phyloP scores from a whole-genome alignment of 176 grass and related monocot genomes.

The Eleusine coracana region DNA sequence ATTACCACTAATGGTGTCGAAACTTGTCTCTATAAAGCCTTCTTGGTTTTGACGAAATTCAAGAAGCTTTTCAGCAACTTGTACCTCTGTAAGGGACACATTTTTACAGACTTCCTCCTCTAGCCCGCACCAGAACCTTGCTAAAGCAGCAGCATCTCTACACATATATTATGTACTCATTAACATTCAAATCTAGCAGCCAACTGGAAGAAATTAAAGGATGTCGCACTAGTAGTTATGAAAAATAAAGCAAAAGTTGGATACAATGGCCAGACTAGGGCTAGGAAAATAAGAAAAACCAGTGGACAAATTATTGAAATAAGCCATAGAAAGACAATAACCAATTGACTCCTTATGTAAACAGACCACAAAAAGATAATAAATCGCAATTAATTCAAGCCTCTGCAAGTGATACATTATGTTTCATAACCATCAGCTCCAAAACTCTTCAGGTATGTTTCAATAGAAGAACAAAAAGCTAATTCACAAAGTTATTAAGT shows the following conservation, averaged over 20 bases:
- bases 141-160: constrained; percentile 96
- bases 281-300: not conserved
- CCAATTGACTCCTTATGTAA: not conserved
- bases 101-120: constrained; percentile 67
- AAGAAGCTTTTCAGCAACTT: constrained; percentile 84
- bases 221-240: not conserved
- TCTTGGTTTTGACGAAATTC: constrained; percentile 90
- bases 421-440: not conserved
- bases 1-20: constrained; percentile 98
- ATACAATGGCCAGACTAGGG: not conserved
- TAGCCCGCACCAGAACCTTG: constrained; percentile 95
- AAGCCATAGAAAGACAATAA: not conserved
- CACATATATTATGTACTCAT: constrained; percentile 35
- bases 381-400: not conserved
- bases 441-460: not conserved
- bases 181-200: constrained; percentile 12
- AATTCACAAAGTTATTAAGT: constrained; percentile 25
- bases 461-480: not conserved
- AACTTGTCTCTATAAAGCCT: constrained; percentile 91
- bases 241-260: not conserved
- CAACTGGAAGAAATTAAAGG: constrained; percentile 26
- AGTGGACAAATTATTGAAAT: not conserved
- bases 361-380: not conserved
- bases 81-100: constrained; percentile 70
- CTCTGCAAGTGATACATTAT: not conserved